Base-by-base conservation (phyloP, 2,329 filamentous ascomycete species). In the Stromatinia cepivora region DNA sequence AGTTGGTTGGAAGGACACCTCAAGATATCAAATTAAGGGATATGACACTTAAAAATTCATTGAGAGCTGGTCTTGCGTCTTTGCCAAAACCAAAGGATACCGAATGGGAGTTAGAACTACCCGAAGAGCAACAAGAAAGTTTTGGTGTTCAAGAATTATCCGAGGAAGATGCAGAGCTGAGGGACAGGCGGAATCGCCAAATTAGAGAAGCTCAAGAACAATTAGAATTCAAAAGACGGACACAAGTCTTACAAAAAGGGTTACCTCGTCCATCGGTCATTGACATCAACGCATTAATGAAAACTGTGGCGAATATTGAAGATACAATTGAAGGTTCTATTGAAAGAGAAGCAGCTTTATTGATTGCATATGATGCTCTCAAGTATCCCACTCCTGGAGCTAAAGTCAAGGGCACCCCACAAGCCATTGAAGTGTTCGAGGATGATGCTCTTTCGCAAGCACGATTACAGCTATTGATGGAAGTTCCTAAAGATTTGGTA, bases 61-160 rank as follows among this genome's bases (percentile, higher is more conserved):
- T 99, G 9, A 88, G 88, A 70, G 85, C 87, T 64, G 87, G 90
- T 54, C 86, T 99, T n/a, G 87, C 92, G 6, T 88, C 92, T 31
- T 84, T 99, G 22, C 95, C 95, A 0, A 96, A 92, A 77, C 95
- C 95, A 0, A 97, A 97, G 77, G 93, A 97, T 77, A 91, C 88
- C 0, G 94, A 97, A 73, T 98, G 92, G 90, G 95, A 98, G 74
- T 87, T 98, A 58, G 94, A 97, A 78, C 82, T 97, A 46, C 94
- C 94, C 0, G 93, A 96, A 53, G 93, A 97, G 72, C 85, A 91
- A 72, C 83, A 86, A 71, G 92, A 95, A 74, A 76, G 81, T 4
- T 79, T 79, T 25, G 77, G 78, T 3, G 79, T 79, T 3, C 82
- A 85, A 57, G 84, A 89, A 65, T 77, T 85, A 10, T 82, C 81